Evolutionary conservation across 1,139 yeast species (phyloP), one percentile per base, ranked within the genome.

Genomic region (Geotrichum restrictum): DNA sequence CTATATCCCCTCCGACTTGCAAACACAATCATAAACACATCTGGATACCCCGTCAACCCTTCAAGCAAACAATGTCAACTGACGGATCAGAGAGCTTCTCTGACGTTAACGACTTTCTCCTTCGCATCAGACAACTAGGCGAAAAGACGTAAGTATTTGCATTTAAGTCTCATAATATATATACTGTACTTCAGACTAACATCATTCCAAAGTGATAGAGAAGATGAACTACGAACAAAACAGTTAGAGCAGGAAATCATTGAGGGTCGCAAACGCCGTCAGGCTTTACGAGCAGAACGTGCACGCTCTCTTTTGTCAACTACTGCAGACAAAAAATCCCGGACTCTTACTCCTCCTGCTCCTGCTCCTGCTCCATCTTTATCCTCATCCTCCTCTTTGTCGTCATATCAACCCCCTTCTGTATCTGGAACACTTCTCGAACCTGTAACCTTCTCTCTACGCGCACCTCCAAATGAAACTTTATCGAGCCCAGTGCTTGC

Each of bases 71-170:
- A 41, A 41, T 41, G 22, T 29, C 36, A 10, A 24, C 45, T 14
- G 24, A n/a, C 18, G 5, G 16, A 29, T 18, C 38, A 32, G 47
- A 43, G 29, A 24, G 13, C 38, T 49, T 42, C n/a, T 34, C 61
- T 39, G 71, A 69, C 39, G 71, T 69, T 24, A 62, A 60, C 48
- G 73, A 68, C 52, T 70, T 69, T 54, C 61, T 70, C 51, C 57
- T 62, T 16, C 64, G 69, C 34, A 64, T 70, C 39, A 63, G 68
- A 22, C 69, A 70, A 54, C 59, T 69, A 27, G 71, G 67, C 22
- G 70, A 68, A 51, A 64, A 67, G 46, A 62, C 68, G 60, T 64
- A 58, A 52, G 68, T 63, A 10, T 4, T 13, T 32, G 29, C 5
- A 33, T 13, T 27, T 19, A 32, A 13, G 11, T n/a, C 33, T 3